These are phyloP conservation scores for Fomitopsis pulvina DNA, from an alignment of 768 basidiomycete genomes.

Conservation along the genomic window DNA sequence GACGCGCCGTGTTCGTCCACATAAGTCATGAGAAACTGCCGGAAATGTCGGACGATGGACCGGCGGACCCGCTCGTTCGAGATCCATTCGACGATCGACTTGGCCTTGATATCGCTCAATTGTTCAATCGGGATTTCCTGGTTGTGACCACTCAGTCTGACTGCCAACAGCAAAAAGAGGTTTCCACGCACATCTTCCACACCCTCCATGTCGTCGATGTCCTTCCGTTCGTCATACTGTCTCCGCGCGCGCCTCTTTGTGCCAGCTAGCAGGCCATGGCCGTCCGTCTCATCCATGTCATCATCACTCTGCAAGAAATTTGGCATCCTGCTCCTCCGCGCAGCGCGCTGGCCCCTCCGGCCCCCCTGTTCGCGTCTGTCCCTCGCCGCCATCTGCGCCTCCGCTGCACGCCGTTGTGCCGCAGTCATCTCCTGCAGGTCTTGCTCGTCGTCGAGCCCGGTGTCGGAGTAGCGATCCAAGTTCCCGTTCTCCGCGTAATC, in stretches of 20 bases:
- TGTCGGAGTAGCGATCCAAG: conserved; percentile 84
- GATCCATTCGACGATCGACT: conserved; percentile 97
- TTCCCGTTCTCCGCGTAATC: conserved; percentile 83
- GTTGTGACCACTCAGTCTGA: background rate
- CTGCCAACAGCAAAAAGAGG: background rate
- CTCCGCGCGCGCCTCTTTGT: conserved; percentile 81
- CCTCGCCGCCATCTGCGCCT: conserved; percentile 80
- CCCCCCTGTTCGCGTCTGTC: conserved; percentile 71
- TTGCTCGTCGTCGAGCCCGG: conserved; percentile 79
- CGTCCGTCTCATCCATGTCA: conserved; percentile 61
- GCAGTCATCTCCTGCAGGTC: conserved; percentile 62
- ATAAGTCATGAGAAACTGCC: conserved; percentile 92
- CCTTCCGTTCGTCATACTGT: conserved; percentile 90
- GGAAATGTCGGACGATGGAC: conserved; percentile 88
- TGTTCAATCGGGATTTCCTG: conserved; percentile 95
- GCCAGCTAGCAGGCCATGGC: conserved; percentile 55
- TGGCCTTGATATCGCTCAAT: conserved; percentile 95
- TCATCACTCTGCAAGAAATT: conserved; percentile 85
- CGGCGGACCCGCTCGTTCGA: conserved; percentile 85
- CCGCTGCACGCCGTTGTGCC: conserved; percentile 72
- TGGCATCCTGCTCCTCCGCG: conserved; percentile 74
- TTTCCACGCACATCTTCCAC: conserved; percentile 65
- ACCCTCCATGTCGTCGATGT: conserved; percentile 87
- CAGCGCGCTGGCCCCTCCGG: conserved; percentile 64
- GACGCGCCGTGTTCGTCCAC: conserved; percentile 88